These are phyloP conservation scores for Infundibulicybe gibba DNA, from an alignment of 768 basidiomycete genomes.

Conservation along the genomic window DNA sequence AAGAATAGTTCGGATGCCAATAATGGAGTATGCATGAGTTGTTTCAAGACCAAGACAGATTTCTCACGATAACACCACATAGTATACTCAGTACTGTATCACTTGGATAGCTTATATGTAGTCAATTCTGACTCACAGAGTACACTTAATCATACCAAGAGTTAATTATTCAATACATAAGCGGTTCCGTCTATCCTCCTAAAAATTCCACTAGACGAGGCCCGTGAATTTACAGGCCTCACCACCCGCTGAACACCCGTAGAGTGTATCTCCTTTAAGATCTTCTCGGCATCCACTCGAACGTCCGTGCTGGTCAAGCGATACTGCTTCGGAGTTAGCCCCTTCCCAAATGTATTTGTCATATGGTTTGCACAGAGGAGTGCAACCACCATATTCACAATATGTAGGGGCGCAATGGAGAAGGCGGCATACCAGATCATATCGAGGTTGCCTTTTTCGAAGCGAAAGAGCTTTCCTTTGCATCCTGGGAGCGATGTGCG, in stretches of 20 bases:
- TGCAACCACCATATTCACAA: constrained; percentile 54
- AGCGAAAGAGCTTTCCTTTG: constrained; percentile 52
- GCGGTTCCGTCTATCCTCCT: constrained; percentile 15
- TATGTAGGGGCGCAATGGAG: constrained; percentile 52
- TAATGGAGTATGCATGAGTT: too few relatives aligned
- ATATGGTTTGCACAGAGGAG: constrained; percentile 72
- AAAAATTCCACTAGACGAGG: constrained; percentile 14
- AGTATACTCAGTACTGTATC: too few relatives aligned
- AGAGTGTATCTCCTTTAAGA: constrained; percentile 10
- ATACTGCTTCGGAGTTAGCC: constrained; percentile 58
- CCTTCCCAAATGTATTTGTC: constrained; percentile 57
- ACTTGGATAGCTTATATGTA: too few relatives aligned
- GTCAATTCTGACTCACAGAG: too few relatives aligned
- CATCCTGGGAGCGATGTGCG: constrained; percentile 65
- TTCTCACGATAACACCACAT: too few relatives aligned
- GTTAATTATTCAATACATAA: too few relatives aligned
- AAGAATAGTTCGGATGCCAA: neutral
- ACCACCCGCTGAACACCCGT: constrained; percentile 4
- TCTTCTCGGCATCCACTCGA: constrained; percentile 31
- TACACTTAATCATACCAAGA: too few relatives aligned
- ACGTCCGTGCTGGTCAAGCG: constrained; percentile 49
- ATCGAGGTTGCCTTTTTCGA: constrained; percentile 46
- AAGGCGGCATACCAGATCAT: constrained; percentile 51
- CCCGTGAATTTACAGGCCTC: constrained; percentile 15
- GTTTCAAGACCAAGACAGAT: too few relatives aligned